Percentiles rank a stretch among this genome's conserved stretches.
Conservation (phyloP, 805 yeast genomes). For the Isabelozyma gotoi region DNA sequence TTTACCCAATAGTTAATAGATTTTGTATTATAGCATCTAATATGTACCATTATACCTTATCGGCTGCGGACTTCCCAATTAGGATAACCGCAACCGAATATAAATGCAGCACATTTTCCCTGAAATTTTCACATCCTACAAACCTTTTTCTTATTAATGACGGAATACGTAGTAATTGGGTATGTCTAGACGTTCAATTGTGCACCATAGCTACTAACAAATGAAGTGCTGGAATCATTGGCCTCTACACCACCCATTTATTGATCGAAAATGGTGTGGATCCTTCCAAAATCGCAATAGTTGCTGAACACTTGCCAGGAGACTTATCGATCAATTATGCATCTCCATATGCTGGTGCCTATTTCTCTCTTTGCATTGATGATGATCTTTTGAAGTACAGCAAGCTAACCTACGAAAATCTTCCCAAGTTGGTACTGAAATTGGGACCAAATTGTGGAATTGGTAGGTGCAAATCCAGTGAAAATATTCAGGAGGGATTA, state of each 20-base stretch:
- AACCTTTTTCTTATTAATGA: conserved; percentile 5
- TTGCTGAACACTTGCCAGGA: conserved; percentile 23
- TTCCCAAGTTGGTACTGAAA: conserved; percentile 3
- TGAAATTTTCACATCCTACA: background rate
- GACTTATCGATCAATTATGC: conserved; percentile 22
- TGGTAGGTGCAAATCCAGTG: conserved; percentile 4
- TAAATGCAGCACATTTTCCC: background rate
- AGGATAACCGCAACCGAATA: background rate
- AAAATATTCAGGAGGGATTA: conserved; percentile 5
- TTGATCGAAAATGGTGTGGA: conserved; percentile 13
- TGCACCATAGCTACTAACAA: background rate
- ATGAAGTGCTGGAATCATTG: conserved; percentile 8
- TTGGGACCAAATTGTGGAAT: conserved; percentile 4
- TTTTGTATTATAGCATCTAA: too few species aligned
- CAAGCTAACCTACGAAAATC: conserved; percentile 9
- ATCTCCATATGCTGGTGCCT: conserved; percentile 29
- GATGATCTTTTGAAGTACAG: conserved; percentile 4
- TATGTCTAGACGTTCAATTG: conserved; percentile 5
- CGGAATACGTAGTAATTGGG: conserved; percentile 10
- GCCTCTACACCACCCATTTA: conserved; percentile 10
- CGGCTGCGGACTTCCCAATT: background rate
- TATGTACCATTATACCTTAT: background rate
- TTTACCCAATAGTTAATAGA: too few species aligned
- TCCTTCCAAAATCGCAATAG: conserved; percentile 10
- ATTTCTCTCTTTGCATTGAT: conserved; percentile 28